Conservation (phyloP, 345 rosid species). For the Viola odorata region DNA sequence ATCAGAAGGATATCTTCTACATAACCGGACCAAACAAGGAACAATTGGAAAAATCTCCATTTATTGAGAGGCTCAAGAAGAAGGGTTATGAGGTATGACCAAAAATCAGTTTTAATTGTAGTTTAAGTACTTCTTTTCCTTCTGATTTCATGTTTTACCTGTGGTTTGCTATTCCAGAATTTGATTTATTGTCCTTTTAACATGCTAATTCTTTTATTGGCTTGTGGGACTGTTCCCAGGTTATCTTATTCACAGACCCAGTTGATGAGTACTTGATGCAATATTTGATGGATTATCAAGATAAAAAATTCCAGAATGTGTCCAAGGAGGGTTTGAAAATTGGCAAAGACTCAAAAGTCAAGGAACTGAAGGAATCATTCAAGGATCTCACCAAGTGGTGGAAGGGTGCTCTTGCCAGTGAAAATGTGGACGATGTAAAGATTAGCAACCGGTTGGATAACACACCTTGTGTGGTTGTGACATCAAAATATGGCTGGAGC, state of each 20-base stretch:
- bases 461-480: conserved; percentile 93
- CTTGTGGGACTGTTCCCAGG: conserved; percentile 39
- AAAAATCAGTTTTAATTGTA: too few relatives aligned
- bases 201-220: not conserved
- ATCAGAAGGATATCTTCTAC: conserved; percentile 87
- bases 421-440: conserved; percentile 89
- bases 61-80: conserved; percentile 92
- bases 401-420: conserved; percentile 67
- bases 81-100: conserved; percentile 74
- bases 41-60: conserved; percentile 90
- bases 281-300: conserved; percentile 95
- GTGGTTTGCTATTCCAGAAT: not conserved
- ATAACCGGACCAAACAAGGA: conserved; percentile 94
- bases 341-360: conserved; percentile 66
- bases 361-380: conserved; percentile 87
- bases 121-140: not conserved
- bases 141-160: not conserved
- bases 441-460: conserved; percentile 82
- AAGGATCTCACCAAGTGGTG: conserved; percentile 97
- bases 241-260: conserved; percentile 94
- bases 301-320: conserved; percentile 88
- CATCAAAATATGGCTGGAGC: conserved; percentile 96
- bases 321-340: conserved; percentile 90
- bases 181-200: not conserved
- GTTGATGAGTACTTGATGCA: conserved; percentile 98